Evolutionary conservation across 2,329 filamentous ascomycete genomes (phyloP).

Genomic region (Talaromyces amestolkiae): DNA sequence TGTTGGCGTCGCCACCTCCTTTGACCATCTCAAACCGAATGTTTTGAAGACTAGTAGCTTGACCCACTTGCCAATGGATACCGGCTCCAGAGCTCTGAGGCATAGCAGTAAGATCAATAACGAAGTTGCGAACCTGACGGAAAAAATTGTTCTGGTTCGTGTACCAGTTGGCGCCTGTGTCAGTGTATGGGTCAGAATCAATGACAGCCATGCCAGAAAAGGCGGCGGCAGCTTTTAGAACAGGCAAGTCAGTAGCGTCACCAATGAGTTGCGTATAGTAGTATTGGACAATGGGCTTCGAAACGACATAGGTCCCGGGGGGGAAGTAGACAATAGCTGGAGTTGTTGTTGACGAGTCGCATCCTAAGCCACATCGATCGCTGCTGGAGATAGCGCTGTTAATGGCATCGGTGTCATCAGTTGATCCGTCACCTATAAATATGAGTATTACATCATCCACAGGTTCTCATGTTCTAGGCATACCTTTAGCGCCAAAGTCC

Average conservation of each 20-base stretch:
- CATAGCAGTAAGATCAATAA: constrained; percentile 70
- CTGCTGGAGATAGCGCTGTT: constrained; percentile 78
- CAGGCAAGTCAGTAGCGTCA: constrained; percentile 69
- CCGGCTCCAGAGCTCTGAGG: constrained; percentile 62
- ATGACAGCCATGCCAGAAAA: constrained; percentile 87
- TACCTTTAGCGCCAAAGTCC: constrained; percentile 71
- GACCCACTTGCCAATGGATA: constrained; percentile 84
- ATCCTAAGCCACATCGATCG: constrained; percentile 73
- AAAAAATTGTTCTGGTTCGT: constrained; percentile 83
- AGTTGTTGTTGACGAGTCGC: constrained; percentile 77
- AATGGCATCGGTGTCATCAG: constrained; percentile 86
- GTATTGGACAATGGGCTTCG: constrained; percentile 72
- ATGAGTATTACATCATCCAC: constrained; percentile 21
- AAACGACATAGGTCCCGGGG: constrained; percentile 79
- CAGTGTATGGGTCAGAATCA: constrained; percentile 79
- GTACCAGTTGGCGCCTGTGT: constrained; percentile 68
- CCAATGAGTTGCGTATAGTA: constrained; percentile 95
- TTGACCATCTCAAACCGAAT: constrained; percentile 76
- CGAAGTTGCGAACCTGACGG: constrained; percentile 77
- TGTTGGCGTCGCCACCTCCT: constrained; percentile 62
- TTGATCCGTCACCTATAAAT: constrained; percentile 58
- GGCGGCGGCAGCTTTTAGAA: constrained; percentile 67
- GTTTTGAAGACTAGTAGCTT: constrained; percentile 77
- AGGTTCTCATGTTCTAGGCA: constrained; percentile 32
- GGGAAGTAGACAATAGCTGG: constrained; percentile 93